Base-by-base conservation (phyloP, 2,329 filamentous ascomycete genomes). In the Sporothrix pseudoabietina region DNA sequence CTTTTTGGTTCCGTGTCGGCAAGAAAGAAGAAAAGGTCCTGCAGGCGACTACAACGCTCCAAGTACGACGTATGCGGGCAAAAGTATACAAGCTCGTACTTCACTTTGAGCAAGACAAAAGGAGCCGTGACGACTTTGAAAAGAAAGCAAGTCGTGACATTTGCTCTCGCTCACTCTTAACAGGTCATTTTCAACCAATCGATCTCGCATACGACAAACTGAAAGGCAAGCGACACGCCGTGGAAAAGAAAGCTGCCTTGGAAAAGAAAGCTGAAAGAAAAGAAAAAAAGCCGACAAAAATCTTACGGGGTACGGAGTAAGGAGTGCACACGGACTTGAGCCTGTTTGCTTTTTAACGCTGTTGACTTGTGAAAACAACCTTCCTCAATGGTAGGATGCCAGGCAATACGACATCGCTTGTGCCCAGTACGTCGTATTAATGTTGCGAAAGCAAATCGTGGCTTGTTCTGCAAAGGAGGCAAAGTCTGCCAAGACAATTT, bases 391-490 rank as follows among this genome's bases (percentile, higher is more conserved):
- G 39, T 12, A 66, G 61, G 2, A 66, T 66, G n/a, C 39, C 22
- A 30, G n/a, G 39, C 39, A 65, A 66, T 66, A 66, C 61, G n/a
- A 66, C 39, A 30, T 66, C 61, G 61, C 61, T 66, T 66, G 39
- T n/a, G 26, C 35, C n/a, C 59, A 65, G 35, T 9, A 44, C 39
- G 63, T 66, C 44, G 63, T 66, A 66, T 66, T 41, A 49, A 66
- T 66, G 44, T 19, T 32, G 63, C 63, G 4, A 19, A 41, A 49
- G 26, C 41, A 66, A 66, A 66, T 4, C 47, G 12, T 49, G 63
- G 41, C 63, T 39, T 19, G 26, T 7, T 35, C 4, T 35, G 26
- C n/a, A 8, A 59, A 30, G 19, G 19, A 65, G 59, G 30, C 57
- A 44, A 65, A 14, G 10, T 7, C 19, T 59, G 35, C 19, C 19